Evolutionary conservation across 352 stramenopile species (phyloP).

Genomic region (Globisporangium megalacanthum): DNA sequence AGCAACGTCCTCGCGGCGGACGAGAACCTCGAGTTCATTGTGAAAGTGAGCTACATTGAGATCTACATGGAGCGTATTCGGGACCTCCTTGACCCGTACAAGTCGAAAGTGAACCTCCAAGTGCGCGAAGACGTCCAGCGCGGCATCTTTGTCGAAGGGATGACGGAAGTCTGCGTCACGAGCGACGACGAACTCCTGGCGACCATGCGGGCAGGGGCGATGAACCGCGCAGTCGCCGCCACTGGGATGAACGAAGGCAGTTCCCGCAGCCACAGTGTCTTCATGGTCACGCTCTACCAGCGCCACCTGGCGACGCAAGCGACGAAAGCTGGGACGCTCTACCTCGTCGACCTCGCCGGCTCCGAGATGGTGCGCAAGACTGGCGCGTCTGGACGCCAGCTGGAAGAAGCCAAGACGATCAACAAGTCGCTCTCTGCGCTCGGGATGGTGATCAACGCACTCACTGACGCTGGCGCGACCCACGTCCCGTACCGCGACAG

Average conservation of each 20-base stretch:
- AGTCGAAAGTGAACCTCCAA: slow-evolving; percentile 89
- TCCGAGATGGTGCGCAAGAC: slow-evolving; percentile 95
- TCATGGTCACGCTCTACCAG: slow-evolving; percentile 89
- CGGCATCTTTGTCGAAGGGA: slow-evolving; percentile 92
- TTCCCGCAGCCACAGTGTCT: slow-evolving; percentile 88
- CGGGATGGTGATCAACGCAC: slow-evolving; percentile 93
- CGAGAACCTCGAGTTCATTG: slow-evolving; percentile 91
- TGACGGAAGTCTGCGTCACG: slow-evolving; percentile 92
- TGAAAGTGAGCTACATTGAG: slow-evolving; percentile 93
- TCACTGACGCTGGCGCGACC: slow-evolving; percentile 73
- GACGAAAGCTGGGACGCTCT: slow-evolving; percentile 88
- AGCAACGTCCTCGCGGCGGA: slow-evolving; percentile 82
- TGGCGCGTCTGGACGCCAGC: slow-evolving; percentile 77
- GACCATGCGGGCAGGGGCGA: slow-evolving; percentile 74
- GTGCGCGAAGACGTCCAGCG: slow-evolving; percentile 84
- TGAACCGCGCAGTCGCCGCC: slow-evolving; percentile 82
- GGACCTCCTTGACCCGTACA: slow-evolving; percentile 90
- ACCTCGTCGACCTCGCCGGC: slow-evolving; percentile 92
- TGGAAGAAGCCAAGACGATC: slow-evolving; percentile 96
- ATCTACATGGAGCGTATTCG: slow-evolving; percentile 96
- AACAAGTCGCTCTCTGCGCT: slow-evolving; percentile 94
- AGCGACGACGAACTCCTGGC: slow-evolving; percentile 85
- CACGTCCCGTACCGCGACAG: slow-evolving; percentile 90
- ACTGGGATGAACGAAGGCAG: slow-evolving; percentile 94
- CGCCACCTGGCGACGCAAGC: slow-evolving; percentile 84